These are phyloP conservation scores for Lecanicillium sp. DNA, from an alignment of 2,329 filamentous ascomycete genomes.

Conservation along the genomic window DNA sequence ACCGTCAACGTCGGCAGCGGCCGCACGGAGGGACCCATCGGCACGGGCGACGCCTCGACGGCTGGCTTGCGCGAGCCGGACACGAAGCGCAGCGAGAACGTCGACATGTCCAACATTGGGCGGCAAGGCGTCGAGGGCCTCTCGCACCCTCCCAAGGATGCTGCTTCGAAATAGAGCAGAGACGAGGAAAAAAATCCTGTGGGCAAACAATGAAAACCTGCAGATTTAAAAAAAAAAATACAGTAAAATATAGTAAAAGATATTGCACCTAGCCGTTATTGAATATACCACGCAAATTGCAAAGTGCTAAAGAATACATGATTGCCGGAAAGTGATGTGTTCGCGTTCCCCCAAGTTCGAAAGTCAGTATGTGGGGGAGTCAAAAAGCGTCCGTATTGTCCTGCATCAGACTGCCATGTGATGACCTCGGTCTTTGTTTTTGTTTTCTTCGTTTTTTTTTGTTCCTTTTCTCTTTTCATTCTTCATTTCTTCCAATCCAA, in stretches of 20 bases:
- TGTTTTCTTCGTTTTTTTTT: neutral
- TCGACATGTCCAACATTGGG: constrained; percentile 55
- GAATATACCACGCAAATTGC: no score
- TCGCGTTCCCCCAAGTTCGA: no score
- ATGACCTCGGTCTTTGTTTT: neutral
- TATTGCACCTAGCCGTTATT: no score
- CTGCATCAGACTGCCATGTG: neutral
- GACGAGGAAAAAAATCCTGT: neutral
- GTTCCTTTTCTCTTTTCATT: neutral
- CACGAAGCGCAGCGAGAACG: constrained; percentile 44
- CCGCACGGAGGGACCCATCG: constrained; percentile 45
- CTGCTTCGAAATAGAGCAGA: neutral
- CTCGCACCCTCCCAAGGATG: constrained; percentile 10
- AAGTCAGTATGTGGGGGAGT: neutral
- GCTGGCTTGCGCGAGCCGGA: constrained; percentile 53
- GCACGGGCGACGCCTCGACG: constrained; percentile 41
- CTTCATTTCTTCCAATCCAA: neutral
- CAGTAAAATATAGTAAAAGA: no score
- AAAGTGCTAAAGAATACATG: no score
- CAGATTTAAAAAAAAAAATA: neutral
- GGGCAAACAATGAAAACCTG: neutral
- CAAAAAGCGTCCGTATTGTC: neutral
- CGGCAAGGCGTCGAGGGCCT: constrained; percentile 57
- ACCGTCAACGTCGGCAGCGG: constrained; percentile 67
- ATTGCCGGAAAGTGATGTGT: no score